These are phyloP conservation scores for Quercus cerris DNA, from an alignment of 306 rosid species.

Conservation along the genomic window DNA sequence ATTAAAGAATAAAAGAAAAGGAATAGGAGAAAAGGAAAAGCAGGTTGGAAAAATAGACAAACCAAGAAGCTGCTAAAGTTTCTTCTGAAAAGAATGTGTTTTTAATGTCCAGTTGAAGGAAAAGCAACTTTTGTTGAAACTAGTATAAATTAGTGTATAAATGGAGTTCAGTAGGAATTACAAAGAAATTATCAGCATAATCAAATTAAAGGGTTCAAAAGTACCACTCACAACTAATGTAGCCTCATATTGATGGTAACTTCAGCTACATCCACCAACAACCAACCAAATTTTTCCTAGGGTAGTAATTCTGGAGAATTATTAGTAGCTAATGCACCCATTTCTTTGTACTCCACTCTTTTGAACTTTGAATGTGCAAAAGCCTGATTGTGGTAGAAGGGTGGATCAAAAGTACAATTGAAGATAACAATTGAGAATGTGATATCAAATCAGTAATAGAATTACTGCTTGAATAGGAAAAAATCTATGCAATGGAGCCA, in stretches of 20 bases:
- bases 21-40: too few species aligned
- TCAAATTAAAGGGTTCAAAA: constrained; percentile 13
- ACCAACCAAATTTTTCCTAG: constrained; percentile 22
- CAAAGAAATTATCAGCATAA: background rate
- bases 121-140: background rate
- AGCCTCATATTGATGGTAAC: constrained; percentile 30
- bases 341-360: too few species aligned
- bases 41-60: too few species aligned
- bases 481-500: too few species aligned
- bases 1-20: too few species aligned
- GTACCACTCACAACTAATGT: constrained; percentile 26
- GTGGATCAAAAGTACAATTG: too few species aligned
- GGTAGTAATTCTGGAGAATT: constrained; percentile 19
- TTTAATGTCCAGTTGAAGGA: background rate
- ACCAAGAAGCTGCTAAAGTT: too few species aligned
- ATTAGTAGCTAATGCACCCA: constrained; percentile 15
- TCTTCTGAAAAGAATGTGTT: constrained; percentile 4
- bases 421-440: too few species aligned
- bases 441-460: too few species aligned
- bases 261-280: constrained; percentile 32
- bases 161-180: background rate
- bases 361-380: too few species aligned
- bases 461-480: too few species aligned
- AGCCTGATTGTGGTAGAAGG: too few species aligned
- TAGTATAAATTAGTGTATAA: background rate